These are phyloP conservation scores for Saccharomyces hybrid DNA, from an alignment of 1,139 yeast genomes.

Conservation along the genomic window DNA sequence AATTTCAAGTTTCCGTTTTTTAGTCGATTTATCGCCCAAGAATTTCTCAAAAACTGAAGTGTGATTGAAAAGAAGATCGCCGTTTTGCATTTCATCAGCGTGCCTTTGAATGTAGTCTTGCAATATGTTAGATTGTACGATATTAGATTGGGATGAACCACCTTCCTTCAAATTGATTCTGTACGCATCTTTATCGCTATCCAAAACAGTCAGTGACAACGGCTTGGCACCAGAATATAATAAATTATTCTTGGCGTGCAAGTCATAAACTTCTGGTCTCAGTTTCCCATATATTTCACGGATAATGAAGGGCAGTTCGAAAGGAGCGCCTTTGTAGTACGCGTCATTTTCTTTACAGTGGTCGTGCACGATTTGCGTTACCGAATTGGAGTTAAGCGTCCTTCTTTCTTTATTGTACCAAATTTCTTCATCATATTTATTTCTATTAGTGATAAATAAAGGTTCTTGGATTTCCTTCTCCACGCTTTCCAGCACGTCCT, in stretches of 20 bases:
- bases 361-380: neutral
- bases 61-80: conserved; percentile 20
- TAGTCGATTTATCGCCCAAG: conserved; percentile 8
- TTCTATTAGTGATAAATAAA: conserved; percentile 9
- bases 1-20: conserved; percentile 10
- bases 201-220: conserved; percentile 19
- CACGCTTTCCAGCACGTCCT: conserved; percentile 4
- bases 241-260: conserved; percentile 21
- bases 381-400: conserved; percentile 1
- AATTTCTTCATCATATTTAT: conserved; percentile 11
- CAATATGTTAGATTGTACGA: conserved; percentile 17
- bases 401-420: conserved; percentile 13
- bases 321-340: conserved; percentile 2
- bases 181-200: conserved; percentile 13
- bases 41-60: conserved; percentile 14
- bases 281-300: conserved; percentile 11
- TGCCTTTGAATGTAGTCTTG: conserved; percentile 4
- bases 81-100: conserved; percentile 3
- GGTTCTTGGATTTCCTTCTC: conserved; percentile 12
- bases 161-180: conserved; percentile 12
- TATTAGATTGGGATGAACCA: conserved; percentile 10
- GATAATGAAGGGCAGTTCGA: conserved; percentile 15
- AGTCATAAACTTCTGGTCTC: conserved; percentile 24
- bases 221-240: conserved; percentile 16
- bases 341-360: neutral